Conservation (phyloP, 2,329 filamentous ascomycete species). For the Trichoderma simmonsii region DNA sequence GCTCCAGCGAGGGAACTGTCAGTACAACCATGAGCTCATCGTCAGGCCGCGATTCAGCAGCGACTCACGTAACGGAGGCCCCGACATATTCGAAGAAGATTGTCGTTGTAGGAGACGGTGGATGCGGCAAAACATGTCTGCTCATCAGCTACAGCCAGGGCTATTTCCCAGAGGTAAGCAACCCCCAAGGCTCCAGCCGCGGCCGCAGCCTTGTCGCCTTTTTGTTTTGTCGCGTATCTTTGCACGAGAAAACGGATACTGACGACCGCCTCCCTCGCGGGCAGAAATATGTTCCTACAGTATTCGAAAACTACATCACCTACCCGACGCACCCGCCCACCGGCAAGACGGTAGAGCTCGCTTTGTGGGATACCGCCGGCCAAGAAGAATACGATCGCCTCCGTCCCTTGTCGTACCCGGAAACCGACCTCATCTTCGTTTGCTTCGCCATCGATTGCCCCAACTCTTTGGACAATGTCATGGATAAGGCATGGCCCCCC, state of each 20-base stretch:
- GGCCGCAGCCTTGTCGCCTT: neutral
- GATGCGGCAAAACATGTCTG: conserved; percentile 97
- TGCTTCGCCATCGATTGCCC: conserved; percentile 99
- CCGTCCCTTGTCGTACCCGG: conserved; percentile 92
- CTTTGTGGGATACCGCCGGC: conserved; percentile 96
- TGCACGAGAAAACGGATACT: neutral
- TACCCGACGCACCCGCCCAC: conserved; percentile 84
- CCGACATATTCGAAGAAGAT: conserved; percentile 98
- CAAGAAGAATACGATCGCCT: conserved; percentile 98
- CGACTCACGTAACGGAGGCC: conserved; percentile 83
- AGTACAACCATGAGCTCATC: conserved; percentile 78
- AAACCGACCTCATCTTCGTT: conserved; percentile 96
- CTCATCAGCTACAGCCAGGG: conserved; percentile 98
- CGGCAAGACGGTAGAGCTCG: conserved; percentile 93
- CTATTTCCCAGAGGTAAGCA: conserved; percentile 91
- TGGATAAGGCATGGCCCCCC: conserved; percentile 76
- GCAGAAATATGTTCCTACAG: conserved; percentile 99
- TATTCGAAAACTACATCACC: conserved; percentile 99
- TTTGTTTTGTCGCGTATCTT: neutral
- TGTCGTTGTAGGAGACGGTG: conserved; percentile 95
- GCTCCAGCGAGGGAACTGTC: conserved; percentile 85
- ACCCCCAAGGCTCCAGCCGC: neutral
- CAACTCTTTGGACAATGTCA: conserved; percentile 95
- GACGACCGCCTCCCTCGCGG: neutral
- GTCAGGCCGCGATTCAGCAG: conserved; percentile 71